phyloP scores from a whole-genome alignment of 352 stramenopile genomes.

The Phytophthora colocasiae region DNA sequence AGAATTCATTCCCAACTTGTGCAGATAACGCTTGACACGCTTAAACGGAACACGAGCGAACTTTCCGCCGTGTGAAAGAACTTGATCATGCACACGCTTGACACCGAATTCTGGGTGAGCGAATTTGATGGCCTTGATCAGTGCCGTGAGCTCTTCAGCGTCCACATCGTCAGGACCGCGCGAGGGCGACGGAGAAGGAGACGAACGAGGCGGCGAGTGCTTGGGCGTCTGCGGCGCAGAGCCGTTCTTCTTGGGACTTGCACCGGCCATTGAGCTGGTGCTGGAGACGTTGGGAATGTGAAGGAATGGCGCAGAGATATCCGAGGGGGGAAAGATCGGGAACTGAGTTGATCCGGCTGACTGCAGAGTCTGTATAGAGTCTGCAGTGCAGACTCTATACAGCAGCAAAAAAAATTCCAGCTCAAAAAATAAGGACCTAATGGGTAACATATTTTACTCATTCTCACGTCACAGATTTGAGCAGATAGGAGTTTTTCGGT shows the following conservation, averaged over 20 bases:
- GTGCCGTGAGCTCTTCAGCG: slow-evolving; percentile 80
- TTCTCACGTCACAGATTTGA: slow-evolving; percentile 25
- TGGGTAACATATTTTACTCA: neutral
- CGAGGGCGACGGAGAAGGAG: slow-evolving; percentile 38
- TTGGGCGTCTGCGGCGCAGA: slow-evolving; percentile 41
- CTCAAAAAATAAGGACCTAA: slow-evolving; percentile 15
- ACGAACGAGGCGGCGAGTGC: slow-evolving; percentile 24
- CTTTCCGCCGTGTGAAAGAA: slow-evolving; percentile 81
- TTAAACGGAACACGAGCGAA: slow-evolving; percentile 79
- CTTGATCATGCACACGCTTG: slow-evolving; percentile 86
- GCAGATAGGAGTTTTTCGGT: neutral
- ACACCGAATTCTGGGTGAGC: slow-evolving; percentile 79
- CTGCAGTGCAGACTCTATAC: slow-evolving; percentile 32
- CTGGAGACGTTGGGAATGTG: slow-evolving; percentile 13
- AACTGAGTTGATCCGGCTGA: slow-evolving; percentile 15
- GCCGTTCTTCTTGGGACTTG: slow-evolving; percentile 36
- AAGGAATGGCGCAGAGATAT: slow-evolving; percentile 23
- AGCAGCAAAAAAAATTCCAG: slow-evolving; percentile 13
- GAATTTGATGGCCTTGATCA: slow-evolving; percentile 91
- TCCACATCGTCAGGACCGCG: slow-evolving; percentile 53
- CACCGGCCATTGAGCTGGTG: slow-evolving; percentile 22
- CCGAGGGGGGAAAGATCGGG: slow-evolving; percentile 29
- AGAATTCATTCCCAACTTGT: slow-evolving; percentile 77
- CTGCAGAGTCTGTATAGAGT: no score
- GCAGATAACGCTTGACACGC: slow-evolving; percentile 87